Evolutionary conservation across 1,139 yeast species (phyloP), one percentile per base, ranked within the genome.

Genomic region (Saccharomyces pastorianus): DNA sequence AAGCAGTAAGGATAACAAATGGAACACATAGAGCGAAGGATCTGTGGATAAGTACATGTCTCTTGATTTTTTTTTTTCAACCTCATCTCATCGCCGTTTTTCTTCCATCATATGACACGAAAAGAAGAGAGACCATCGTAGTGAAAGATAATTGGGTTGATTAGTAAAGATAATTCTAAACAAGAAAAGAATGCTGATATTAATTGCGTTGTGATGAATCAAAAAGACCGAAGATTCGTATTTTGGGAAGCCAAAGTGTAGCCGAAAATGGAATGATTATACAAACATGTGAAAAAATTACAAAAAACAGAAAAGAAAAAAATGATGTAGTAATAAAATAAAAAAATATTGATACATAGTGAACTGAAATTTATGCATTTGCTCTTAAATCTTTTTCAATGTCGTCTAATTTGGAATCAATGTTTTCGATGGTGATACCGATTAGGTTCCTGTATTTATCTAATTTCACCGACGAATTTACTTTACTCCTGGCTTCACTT

Each of bases 371-470:
- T 47, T 55, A 52, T 34, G 56, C 53, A 51, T 51, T 55, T 27
- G 62, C 53, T 46, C 57, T 58, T n/a, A 73, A 57, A 53, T 72
- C 75, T 9, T 66, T 66, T 51, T 72, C 83, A 41, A 83, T 80
- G 38, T 83, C 88, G 57, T 80, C 83, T 51, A 84, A 67, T 54
- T 82, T 70, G n/a, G 84, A 81, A 64, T 89, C 96, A 56, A 91
- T 85, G 59, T 87, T 93, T 56, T 88, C 95, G 31, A 84, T 77
- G 55, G 82, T 81, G 56, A 89, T 78, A 3, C 89, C 95, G 49
- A 93, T 84, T 60, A 93, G 76, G 64, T 83, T 82, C 61, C 96
- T 79, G 73, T 90, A 91, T 64, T 88, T 86, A 67, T 83, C 81
- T 81, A 90, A 83, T 68, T 86, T 88, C 3, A 56, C 55, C 46